phyloP scores from a whole-genome alignment of 345 rosid species.

The Reutealis trisperma region DNA sequence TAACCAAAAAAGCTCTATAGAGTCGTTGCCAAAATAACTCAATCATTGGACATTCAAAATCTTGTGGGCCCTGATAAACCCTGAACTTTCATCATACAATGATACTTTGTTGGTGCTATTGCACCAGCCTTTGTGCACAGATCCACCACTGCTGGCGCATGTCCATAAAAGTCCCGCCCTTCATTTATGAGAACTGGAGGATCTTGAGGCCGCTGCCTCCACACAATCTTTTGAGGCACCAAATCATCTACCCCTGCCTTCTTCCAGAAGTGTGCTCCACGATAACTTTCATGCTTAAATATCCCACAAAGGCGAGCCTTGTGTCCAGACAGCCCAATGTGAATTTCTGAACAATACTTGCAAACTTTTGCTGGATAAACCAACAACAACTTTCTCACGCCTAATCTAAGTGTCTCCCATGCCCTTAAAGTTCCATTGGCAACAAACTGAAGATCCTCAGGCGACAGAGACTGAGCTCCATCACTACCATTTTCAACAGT shows the following conservation, averaged over 20 bases:
- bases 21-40: background rate
- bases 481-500: slow-evolving; percentile 23
- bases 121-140: slow-evolving; percentile 79
- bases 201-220: slow-evolving; percentile 80
- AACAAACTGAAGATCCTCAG: slow-evolving; percentile 40
- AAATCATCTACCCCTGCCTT: slow-evolving; percentile 76
- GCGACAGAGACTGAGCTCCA: slow-evolving; percentile 41
- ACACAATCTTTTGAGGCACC: slow-evolving; percentile 75
- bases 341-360: slow-evolving; percentile 74
- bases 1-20: background rate
- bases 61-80: slow-evolving; percentile 52
- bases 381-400: slow-evolving; percentile 56
- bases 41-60: no score
- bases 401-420: slow-evolving; percentile 67
- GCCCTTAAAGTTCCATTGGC: slow-evolving; percentile 64
- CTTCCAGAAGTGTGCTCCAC: slow-evolving; percentile 75
- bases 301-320: slow-evolving; percentile 81
- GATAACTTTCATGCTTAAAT: slow-evolving; percentile 78
- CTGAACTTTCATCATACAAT: slow-evolving; percentile 64
- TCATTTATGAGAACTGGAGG: slow-evolving; percentile 65
- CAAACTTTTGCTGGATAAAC: slow-evolving; percentile 80
- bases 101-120: slow-evolving; percentile 51
- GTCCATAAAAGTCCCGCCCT: slow-evolving; percentile 74
- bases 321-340: slow-evolving; percentile 83
- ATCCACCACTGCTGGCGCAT: slow-evolving; percentile 78